Percentiles rank a stretch among this genome's conserved stretches.
Conservation (phyloP, 306 rosid genomes). For the Malus sieversii region DNA sequence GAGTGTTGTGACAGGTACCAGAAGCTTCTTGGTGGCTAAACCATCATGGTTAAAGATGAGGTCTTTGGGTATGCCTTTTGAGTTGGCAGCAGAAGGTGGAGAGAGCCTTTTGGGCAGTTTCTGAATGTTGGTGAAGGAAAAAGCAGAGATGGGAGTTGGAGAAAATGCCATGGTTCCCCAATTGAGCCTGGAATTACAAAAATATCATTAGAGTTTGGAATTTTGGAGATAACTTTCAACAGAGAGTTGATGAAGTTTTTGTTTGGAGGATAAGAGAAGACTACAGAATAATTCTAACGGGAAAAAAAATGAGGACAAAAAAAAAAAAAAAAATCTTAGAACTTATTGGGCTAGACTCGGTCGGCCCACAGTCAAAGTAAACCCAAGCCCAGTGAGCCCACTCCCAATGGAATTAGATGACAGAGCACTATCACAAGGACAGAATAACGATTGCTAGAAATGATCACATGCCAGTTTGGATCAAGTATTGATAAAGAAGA, state of each 20-base stretch:
- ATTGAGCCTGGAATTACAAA: neutral
- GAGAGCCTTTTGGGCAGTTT: constrained; percentile 31
- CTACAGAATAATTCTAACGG: neutral
- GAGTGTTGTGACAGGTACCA: constrained; percentile 27
- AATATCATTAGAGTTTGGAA: neutral
- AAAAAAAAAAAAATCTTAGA: too few species aligned
- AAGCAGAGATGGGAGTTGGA: constrained; percentile 43
- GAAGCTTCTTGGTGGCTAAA: constrained; percentile 60
- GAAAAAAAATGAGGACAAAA: neutral
- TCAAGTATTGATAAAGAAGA: too few species aligned
- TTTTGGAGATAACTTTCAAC: constrained; percentile 1
- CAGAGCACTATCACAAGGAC: too few species aligned
- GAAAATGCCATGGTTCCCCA: constrained; percentile 55
- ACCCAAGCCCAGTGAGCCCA: neutral
- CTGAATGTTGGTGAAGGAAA: constrained; percentile 40
- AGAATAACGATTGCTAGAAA: too few species aligned
- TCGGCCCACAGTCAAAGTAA: neutral
- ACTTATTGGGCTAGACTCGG: neutral
- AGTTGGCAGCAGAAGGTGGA: constrained; percentile 23
- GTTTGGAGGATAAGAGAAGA: constrained; percentile 30
- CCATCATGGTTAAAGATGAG: constrained; percentile 73
- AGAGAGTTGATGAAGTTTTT: neutral
- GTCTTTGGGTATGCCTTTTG: constrained; percentile 58
- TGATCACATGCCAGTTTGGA: too few species aligned
- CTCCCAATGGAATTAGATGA: neutral